These are phyloP conservation scores for Trichoderma pleuroti DNA, from an alignment of 2,329 filamentous ascomycete genomes.

Conservation along the genomic window DNA sequence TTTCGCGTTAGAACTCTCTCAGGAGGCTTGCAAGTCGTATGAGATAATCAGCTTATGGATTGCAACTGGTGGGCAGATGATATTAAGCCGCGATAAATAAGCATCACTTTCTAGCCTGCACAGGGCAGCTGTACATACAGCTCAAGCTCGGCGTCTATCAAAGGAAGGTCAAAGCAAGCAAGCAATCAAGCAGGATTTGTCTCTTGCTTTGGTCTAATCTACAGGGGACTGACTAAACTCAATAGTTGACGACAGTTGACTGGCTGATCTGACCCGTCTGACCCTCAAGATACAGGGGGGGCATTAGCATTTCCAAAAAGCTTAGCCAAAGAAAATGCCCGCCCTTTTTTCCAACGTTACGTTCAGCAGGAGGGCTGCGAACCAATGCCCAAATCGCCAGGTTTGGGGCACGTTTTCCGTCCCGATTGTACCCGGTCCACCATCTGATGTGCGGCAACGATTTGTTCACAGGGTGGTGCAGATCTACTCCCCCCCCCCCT, in stretches of 20 bases:
- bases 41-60: background rate
- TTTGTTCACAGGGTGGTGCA: background rate
- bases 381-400: background rate
- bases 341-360: background rate
- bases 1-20: background rate
- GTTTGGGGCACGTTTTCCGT: background rate
- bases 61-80: background rate
- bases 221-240: background rate
- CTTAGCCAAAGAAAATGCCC: background rate
- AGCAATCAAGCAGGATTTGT: background rate
- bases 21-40: background rate
- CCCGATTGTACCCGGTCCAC: background rate
- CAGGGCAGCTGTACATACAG: background rate
- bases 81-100: background rate
- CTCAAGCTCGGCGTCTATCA: background rate
- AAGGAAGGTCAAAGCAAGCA: background rate
- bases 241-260: background rate
- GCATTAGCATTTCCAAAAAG: background rate
- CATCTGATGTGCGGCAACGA: background rate
- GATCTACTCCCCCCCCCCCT: background rate
- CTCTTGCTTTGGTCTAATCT: background rate
- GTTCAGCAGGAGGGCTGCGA: background rate
- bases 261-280: background rate
- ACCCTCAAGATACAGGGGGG: background rate
- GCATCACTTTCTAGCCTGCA: background rate